phyloP scores from a whole-genome alignment of 371 early-diverging fungal genomes.

The Paraphysoderma sedebokerense region DNA sequence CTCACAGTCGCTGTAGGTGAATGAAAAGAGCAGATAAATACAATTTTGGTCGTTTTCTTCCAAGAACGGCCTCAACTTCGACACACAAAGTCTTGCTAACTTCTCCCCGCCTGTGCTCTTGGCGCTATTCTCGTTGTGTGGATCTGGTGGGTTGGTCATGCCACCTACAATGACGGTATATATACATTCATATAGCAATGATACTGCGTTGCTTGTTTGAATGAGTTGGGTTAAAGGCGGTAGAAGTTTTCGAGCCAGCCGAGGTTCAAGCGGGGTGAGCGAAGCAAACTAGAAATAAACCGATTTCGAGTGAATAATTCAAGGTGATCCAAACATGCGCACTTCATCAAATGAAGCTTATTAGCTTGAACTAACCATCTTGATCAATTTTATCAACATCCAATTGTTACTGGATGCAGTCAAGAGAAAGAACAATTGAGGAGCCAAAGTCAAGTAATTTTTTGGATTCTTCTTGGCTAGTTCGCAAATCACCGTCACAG shows the following conservation, averaged over 20 bases:
- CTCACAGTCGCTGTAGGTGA: too few species aligned
- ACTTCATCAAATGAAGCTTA: too few species aligned
- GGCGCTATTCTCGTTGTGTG: too few species aligned
- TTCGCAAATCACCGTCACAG: slow-evolving; percentile 89
- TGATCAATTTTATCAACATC: slow-evolving; percentile 95
- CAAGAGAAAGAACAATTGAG: slow-evolving; percentile 74
- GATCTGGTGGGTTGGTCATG: slow-evolving; percentile 23
- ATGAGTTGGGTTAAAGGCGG: slow-evolving; percentile 69
- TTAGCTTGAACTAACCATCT: too few species aligned
- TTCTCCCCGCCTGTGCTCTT: slow-evolving; percentile 18
- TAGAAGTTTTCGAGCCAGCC: slow-evolving; percentile 73
- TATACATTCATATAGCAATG: slow-evolving; percentile 86
- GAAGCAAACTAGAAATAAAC: too few species aligned
- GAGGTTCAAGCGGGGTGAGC: slow-evolving; percentile 80
- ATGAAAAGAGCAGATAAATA: too few species aligned
- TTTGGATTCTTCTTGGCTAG: slow-evolving; percentile 76
- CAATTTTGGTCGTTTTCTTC: slow-evolving; percentile 82
- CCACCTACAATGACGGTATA: slow-evolving; percentile 80
- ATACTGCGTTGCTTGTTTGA: slow-evolving; percentile 78
- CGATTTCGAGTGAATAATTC: too few species aligned
- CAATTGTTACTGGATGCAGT: slow-evolving; percentile 83
- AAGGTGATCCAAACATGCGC: too few species aligned
- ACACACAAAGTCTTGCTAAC: slow-evolving; percentile 66
- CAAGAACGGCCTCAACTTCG: slow-evolving; percentile 67
- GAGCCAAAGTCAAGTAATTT: slow-evolving; percentile 81